Conservation (phyloP, 345 rosid species). For the Citrus unshiu region DNA sequence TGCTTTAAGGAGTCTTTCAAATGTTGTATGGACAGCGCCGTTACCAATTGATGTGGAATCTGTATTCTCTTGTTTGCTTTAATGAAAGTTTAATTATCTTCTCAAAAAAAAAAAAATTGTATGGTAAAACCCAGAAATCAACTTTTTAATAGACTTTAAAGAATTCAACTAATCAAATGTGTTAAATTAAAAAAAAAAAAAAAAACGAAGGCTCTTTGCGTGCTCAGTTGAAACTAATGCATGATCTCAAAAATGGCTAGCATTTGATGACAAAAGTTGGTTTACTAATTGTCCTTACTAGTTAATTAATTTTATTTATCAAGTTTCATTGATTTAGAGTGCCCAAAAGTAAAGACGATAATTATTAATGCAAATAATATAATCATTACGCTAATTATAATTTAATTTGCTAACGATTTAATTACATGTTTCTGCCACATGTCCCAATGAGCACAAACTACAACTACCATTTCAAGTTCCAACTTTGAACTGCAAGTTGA, state of each 20-base stretch:
- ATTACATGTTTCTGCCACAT: background rate
- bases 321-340: background rate
- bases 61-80: no score
- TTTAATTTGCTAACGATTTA: background rate
- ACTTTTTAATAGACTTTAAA: no score
- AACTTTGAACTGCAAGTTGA: conserved; percentile 13
- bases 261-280: background rate
- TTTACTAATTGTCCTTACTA: background rate
- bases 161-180: no score
- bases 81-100: no score
- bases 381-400: background rate
- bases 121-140: no score
- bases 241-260: background rate
- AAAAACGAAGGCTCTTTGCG: background rate
- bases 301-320: background rate
- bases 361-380: background rate
- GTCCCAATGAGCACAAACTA: background rate
- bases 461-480: conserved; percentile 5
- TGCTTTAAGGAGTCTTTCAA: no score
- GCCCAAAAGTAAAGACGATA: background rate
- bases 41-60: no score
- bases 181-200: no score
- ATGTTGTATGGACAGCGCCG: no score
- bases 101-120: no score
- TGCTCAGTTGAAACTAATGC: background rate